Percentiles rank a stretch among this genome's conserved stretches.
phyloP scores from a whole-genome alignment of 352 stramenopile species.

The Globisporangium mamillatum region DNA sequence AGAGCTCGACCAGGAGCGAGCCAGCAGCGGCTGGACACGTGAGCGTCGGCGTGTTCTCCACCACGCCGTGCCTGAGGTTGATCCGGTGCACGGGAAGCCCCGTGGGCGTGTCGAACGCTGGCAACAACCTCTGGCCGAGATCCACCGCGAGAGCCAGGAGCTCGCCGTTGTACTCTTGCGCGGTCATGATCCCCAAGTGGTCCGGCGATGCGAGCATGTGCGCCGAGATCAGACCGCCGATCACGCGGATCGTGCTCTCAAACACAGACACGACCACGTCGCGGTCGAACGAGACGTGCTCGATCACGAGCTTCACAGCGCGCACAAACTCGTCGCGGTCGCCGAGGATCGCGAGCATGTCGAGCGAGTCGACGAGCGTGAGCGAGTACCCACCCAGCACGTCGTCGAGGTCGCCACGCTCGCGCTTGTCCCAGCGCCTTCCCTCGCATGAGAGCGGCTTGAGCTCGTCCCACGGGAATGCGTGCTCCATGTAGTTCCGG shows the following conservation, averaged over 20 bases:
- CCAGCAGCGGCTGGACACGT: constrained; percentile 95
- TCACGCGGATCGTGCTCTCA: constrained; percentile 91
- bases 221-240: constrained; percentile 89
- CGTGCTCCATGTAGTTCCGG: constrained; percentile 84
- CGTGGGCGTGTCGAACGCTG: constrained; percentile 96
- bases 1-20: constrained; percentile 96
- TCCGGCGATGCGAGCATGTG: constrained; percentile 80
- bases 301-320: constrained; percentile 60
- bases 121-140: constrained; percentile 92
- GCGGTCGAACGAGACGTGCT: constrained; percentile 73
- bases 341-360: constrained; percentile 87
- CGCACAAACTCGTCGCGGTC: constrained; percentile 74
- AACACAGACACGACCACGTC: constrained; percentile 92
- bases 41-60: constrained; percentile 76
- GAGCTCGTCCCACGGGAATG: constrained; percentile 86
- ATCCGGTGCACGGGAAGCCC: constrained; percentile 94
- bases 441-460: constrained; percentile 80
- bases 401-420: constrained; percentile 86
- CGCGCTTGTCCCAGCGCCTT: constrained; percentile 69
- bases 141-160: constrained; percentile 94
- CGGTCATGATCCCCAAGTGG: constrained; percentile 50
- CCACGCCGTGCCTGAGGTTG: constrained; percentile 85
- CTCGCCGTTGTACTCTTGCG: constrained; percentile 89
- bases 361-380: constrained; percentile 87
- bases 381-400: constrained; percentile 78